Evolutionary conservation across 2,329 filamentous ascomycete genomes (phyloP), one percentile per base, ranked within the genome.

Genomic region (Diaporthe eres): DNA sequence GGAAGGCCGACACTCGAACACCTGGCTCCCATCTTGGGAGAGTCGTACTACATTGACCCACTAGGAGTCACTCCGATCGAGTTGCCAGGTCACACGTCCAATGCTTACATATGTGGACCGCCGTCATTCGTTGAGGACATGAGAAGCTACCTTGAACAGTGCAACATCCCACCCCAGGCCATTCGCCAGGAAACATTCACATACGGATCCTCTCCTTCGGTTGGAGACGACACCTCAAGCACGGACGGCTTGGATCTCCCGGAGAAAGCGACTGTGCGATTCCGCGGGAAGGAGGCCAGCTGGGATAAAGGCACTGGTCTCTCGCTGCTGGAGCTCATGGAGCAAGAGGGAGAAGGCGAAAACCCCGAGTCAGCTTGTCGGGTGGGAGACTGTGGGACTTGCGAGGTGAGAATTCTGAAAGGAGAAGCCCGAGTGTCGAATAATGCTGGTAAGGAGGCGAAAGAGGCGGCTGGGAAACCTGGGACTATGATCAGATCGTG

Each of bases 191-290:
- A 61, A 42, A 42, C 34, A 5, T 61, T 61, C n/a, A 17, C 58
- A 10, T 61, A 61, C 34, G 58, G 58, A 22, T 25, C 58, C 5
- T 42, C 58, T 10, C 1, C 51, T 7, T 28, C 25, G 2, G 37
- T 37, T 0, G 58, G 58, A 15, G 12, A 42, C 2, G 58, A 42
- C 3, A 19, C 2, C 5, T n/a, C 22, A 17, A 42, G 34, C n/a
- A 61, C 15, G 34, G 58, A 61, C 58, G 58, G 58, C 34, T 61
- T 61, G 12, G 58, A 61, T 42, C 37, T 42, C 10, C 58, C 58
- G 2, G 19, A 42, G 5, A 25, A 13, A 5, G 58, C 58, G 19
- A 39, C 34, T 4, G 58, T 61, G 10, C 22, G 58, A 4, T 61
- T 61, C 22, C 58, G 58, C 6, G 58, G 37, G 2, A 61, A 28